Evolutionary conservation across 148 eudicot species (phyloP).

Genomic region (Rhododendron ferrugineum): DNA sequence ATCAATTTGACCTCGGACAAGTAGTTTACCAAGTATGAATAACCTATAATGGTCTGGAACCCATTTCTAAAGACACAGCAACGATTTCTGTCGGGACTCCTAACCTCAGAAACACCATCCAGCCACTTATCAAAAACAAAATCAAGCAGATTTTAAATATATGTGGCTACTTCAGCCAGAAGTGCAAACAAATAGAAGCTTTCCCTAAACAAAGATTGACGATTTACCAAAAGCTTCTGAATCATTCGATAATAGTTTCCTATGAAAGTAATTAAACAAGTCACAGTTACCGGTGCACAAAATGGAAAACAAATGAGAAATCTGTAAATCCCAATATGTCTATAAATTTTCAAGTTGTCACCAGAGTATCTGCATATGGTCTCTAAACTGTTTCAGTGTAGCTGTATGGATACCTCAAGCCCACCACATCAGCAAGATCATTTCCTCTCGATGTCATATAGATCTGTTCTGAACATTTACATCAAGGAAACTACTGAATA

Average conservation of each 20-base stretch:
- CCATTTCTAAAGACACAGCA: background rate
- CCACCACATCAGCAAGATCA: background rate
- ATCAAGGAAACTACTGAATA: background rate
- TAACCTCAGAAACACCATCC: background rate
- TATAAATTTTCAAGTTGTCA: background rate
- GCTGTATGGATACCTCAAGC: background rate
- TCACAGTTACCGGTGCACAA: background rate
- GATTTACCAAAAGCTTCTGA: background rate
- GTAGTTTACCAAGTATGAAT: background rate
- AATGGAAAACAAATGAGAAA: background rate
- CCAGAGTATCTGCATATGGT: background rate
- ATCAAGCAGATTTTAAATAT: background rate
- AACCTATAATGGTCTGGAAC: background rate
- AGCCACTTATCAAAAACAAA: background rate
- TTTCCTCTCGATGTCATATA: conserved; percentile 1
- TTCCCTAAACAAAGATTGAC: background rate
- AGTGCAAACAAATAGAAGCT: background rate
- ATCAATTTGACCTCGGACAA: background rate
- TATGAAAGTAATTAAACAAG: background rate
- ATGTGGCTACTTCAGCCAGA: background rate
- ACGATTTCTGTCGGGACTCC: background rate
- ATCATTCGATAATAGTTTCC: background rate
- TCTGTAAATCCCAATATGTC: background rate
- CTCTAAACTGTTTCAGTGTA: background rate
- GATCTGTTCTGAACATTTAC: background rate